Base-by-base conservation (phyloP, 768 basidiomycete species). In the Lactifluus echinatus region DNA sequence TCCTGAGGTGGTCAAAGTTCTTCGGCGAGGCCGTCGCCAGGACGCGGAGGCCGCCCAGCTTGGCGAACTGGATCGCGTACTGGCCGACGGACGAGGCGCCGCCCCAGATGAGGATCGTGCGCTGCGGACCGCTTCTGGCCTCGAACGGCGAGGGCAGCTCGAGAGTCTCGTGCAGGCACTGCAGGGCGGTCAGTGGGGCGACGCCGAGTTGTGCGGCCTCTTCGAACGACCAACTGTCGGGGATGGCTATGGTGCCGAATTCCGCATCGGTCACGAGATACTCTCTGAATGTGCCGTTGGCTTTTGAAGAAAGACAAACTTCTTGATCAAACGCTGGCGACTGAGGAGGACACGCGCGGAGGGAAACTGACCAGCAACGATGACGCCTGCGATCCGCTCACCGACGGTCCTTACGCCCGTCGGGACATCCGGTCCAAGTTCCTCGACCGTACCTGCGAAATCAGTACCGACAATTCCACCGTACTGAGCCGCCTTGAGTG, bases 11-110 rank as follows among this genome's bases (percentile, higher is more conserved):
- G 0, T 61, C 68, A 21, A 67, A 67, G 56, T 75, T 74, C 44
- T 62, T 60, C 5, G 70, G 65, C 8, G 72, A 74, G 2, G 73
- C 69, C 2, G 72, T 72, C 4, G 71, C 67, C n/a, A 72, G 55
- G 37, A 75, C 69, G 8, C 63, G 64, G 55, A 67, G 68, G 2
- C 70, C 72, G 0, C 67, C 56, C 7, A 68, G 55, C 36, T 65
- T 64, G n/a, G 69, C 70, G 24, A 73, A 63, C 56, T 72, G 66
- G 47, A 70, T 61, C 2, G 66, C 69, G 48, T 63, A 71, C 53
- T 66, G 64, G 4, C 75, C 75, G 44, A 75, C 70, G 17, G 68
- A 66, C 15, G 69, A 67, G 50, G 70, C 59, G 3, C 63, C 55
- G 2, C 62, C 62, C 51, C 50, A 63, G 29, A 63, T 51, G 17